Evolutionary conservation across 495 filamentous ascomycete species (phyloP).

Genomic region (Aspergillus nanangensis): DNA sequence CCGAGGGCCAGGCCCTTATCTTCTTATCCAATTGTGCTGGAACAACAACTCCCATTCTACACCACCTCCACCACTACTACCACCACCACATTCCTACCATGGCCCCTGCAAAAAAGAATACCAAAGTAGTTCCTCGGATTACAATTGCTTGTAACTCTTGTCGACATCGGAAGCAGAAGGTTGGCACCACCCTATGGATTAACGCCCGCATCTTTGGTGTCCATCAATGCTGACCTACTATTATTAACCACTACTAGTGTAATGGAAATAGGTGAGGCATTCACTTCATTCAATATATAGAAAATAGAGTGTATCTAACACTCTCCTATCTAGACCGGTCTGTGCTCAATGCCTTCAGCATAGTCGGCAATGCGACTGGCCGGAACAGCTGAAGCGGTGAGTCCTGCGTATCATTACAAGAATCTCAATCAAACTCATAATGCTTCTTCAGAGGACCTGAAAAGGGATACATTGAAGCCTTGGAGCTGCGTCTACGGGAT

Average conservation of each 20-base stretch:
- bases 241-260: no score
- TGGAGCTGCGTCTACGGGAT: slow-evolving; percentile 35
- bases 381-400: background rate
- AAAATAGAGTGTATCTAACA: no score
- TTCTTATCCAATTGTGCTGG: no score
- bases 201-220: no score
- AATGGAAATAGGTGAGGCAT: background rate
- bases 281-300: no score
- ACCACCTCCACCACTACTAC: no score
- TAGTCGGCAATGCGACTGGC: background rate
- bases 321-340: background rate
- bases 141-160: background rate
- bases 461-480: slow-evolving; percentile 36
- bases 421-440: no score
- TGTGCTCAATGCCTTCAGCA: background rate
- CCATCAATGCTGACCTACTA: no score
- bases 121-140: background rate
- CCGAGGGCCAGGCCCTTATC: no score
- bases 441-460: slow-evolving; percentile 33
- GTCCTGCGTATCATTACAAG: no score
- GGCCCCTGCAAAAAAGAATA: background rate
- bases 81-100: background rate
- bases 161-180: background rate
- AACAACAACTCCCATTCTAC: no score
- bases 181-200: no score